Percentiles rank a stretch among this genome's conserved stretches.
Evolutionary conservation across 345 rosid genomes (phyloP).

Genomic region (Sonneratia caseolaris): DNA sequence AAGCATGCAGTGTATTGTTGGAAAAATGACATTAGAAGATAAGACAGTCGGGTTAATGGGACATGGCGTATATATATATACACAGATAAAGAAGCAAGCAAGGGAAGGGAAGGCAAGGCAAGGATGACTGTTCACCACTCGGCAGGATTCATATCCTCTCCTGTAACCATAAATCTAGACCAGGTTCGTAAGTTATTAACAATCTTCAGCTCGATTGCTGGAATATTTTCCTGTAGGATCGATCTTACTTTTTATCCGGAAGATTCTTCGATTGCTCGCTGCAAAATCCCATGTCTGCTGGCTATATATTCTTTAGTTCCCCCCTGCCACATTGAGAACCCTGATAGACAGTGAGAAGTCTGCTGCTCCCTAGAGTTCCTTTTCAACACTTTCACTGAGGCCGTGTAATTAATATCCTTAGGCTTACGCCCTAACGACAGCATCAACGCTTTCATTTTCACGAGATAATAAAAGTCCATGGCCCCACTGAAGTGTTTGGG

Average conservation of each 20-base stretch:
- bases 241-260: background rate
- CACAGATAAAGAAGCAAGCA: too few relatives aligned
- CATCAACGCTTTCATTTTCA: background rate
- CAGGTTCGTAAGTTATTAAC: too few relatives aligned
- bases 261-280: background rate
- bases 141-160: too few relatives aligned
- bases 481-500: constrained; percentile 32
- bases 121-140: too few relatives aligned
- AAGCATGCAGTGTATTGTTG: too few relatives aligned
- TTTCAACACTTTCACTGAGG: constrained; percentile 17
- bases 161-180: too few relatives aligned
- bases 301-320: background rate
- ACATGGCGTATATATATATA: too few relatives aligned
- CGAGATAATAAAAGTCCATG: background rate
- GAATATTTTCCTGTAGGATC: background rate
- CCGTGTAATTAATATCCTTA: background rate
- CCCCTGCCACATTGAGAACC: background rate
- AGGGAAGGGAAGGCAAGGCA: too few relatives aligned
- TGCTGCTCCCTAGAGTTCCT: constrained; percentile 23
- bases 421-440: too few relatives aligned
- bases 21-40: too few relatives aligned
- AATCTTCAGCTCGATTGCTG: too few relatives aligned
- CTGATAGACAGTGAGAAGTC: background rate
- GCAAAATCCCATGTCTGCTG: background rate
- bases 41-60: too few relatives aligned